Percentiles rank a stretch among this genome's conserved stretches.
Conservation (phyloP, 495 filamentous ascomycete species). For the Darksidea phi region DNA sequence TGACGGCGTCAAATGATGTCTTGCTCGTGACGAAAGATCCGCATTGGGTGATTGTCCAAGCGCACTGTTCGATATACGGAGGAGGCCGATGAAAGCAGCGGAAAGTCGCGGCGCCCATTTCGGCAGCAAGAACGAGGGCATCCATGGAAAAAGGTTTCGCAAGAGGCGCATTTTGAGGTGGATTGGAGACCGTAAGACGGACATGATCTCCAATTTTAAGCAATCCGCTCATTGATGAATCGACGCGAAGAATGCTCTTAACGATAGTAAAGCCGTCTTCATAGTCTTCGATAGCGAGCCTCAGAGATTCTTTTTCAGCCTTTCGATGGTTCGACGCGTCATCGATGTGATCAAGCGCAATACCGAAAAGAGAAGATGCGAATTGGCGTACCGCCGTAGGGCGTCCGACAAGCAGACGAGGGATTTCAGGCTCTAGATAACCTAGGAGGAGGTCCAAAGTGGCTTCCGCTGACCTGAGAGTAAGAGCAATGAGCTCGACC, state of each 20-base stretch:
- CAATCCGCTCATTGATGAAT: conserved; percentile 37
- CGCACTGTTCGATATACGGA: conserved; percentile 45
- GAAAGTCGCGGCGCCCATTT: conserved; percentile 45
- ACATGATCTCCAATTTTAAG: conserved; percentile 45
- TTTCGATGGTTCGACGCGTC: conserved; percentile 44
- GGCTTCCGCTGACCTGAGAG: conserved; percentile 44
- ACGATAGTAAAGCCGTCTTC: conserved; percentile 38
- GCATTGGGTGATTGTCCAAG: conserved; percentile 48
- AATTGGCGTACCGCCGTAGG: conserved; percentile 41
- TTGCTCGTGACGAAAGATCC: conserved; percentile 51
- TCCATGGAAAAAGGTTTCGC: conserved; percentile 44
- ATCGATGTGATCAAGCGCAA: conserved; percentile 53
- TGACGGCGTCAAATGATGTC: conserved; percentile 50
- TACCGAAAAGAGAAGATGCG: conserved; percentile 45
- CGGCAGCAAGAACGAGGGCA: conserved; percentile 43
- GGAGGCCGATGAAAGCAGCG: conserved; percentile 49
- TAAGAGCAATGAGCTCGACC: conserved; percentile 47
- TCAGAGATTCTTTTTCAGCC: conserved; percentile 39
- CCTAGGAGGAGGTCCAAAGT: conserved; percentile 50
- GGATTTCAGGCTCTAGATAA: conserved; percentile 45
- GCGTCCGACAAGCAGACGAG: conserved; percentile 42
- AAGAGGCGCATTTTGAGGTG: conserved; percentile 42
- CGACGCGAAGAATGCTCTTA: conserved; percentile 45
- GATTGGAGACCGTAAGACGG: conserved; percentile 43
- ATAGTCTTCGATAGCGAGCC: conserved; percentile 31